phyloP scores from a whole-genome alignment of 1,284 basidiomycete species.

The Pseudozyma sp. region DNA sequence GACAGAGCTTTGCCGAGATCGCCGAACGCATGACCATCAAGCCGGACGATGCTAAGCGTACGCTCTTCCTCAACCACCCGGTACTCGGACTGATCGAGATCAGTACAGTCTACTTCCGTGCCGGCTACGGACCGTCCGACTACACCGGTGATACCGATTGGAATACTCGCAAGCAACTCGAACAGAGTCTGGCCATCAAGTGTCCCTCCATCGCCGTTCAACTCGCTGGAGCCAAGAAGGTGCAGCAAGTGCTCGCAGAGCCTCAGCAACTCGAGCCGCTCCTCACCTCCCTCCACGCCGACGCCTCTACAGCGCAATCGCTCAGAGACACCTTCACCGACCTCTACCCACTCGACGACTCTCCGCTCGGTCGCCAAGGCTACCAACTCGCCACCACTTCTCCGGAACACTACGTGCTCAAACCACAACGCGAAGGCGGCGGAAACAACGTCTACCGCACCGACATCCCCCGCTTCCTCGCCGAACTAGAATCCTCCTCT shows the following conservation, averaged over 20 bases:
- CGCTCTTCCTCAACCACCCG: slow-evolving; percentile 20
- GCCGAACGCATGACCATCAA: slow-evolving; percentile 6
- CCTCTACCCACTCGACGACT: slow-evolving; percentile 70
- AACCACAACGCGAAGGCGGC: slow-evolving; percentile 95
- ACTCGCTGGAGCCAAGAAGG: slow-evolving; percentile 93
- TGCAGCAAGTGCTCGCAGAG: slow-evolving; percentile 87
- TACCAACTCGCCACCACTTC: slow-evolving; percentile 73
- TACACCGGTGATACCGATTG: slow-evolving; percentile 78
- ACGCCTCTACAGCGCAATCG: slow-evolving; percentile 5
- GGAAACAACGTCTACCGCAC: slow-evolving; percentile 94
- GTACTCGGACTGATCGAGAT: slow-evolving; percentile 73
- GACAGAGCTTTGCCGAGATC: slow-evolving; percentile 57
- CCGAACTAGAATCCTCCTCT: slow-evolving; percentile 59
- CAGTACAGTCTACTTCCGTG: slow-evolving; percentile 85
- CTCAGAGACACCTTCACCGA: slow-evolving; percentile 49
- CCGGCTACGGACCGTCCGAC: slow-evolving; percentile 88
- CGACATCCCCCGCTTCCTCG: slow-evolving; percentile 83
- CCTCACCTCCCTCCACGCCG: slow-evolving; percentile 26
- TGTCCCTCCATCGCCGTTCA: slow-evolving; percentile 92
- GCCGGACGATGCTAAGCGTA: slow-evolving; percentile 7
- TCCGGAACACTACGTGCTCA: slow-evolving; percentile 80
- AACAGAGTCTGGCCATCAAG: slow-evolving; percentile 86
- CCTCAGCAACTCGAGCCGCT: slow-evolving; percentile 81
- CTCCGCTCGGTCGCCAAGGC: slow-evolving; percentile 71
- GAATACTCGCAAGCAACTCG: slow-evolving; percentile 79